phyloP scores from a whole-genome alignment of 305 asterid genomes.

The Petunia hybrid region DNA sequence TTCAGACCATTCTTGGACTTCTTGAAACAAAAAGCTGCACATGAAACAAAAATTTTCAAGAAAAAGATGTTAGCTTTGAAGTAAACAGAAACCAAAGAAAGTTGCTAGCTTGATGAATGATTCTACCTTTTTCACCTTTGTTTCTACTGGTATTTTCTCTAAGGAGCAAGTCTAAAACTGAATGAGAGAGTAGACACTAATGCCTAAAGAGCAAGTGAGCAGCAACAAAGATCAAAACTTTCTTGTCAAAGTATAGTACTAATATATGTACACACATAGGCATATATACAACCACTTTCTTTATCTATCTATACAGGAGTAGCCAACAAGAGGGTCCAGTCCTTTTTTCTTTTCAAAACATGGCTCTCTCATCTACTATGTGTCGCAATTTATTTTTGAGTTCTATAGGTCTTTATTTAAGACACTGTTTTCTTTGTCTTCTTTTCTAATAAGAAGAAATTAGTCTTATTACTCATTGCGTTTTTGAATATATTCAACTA shows the following conservation, averaged over 20 bases:
- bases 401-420: no score
- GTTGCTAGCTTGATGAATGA: background rate
- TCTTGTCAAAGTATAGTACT: constrained; percentile 47
- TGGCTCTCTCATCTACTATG: constrained; percentile 27
- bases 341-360: constrained; percentile 40
- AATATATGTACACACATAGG: background rate
- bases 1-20: constrained; percentile 46
- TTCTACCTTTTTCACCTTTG: constrained; percentile 34
- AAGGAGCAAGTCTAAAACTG: background rate
- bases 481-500: background rate
- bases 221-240: constrained; percentile 51
- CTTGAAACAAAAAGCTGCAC: background rate
- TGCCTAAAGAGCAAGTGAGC: background rate
- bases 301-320: constrained; percentile 34
- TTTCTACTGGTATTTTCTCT: constrained; percentile 3
- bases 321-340: constrained; percentile 45
- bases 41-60: background rate
- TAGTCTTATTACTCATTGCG: background rate
- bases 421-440: no score
- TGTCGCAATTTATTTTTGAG: background rate
- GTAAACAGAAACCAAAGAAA: constrained; percentile 14
- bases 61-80: constrained; percentile 25
- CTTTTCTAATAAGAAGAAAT: no score
- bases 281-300: constrained; percentile 25
- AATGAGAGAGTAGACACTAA: constrained; percentile 9